phyloP scores from a whole-genome alignment of 2,329 filamentous ascomycete species.

The Aspergillus fischeri region DNA sequence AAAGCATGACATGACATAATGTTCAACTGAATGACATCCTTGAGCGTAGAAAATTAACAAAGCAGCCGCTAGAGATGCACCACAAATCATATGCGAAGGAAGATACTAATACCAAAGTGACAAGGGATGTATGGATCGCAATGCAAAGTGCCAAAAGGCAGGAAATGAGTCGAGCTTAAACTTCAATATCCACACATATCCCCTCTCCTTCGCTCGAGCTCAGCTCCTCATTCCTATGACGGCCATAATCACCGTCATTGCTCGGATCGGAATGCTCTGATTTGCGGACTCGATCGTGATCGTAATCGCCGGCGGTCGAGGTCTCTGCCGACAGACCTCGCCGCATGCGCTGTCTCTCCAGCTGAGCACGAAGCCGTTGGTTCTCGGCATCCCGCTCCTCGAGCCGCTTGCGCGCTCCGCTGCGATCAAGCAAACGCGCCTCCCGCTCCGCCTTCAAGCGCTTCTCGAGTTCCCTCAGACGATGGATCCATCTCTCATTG shows the following conservation, averaged over 20 bases:
- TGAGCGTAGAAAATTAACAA: background rate
- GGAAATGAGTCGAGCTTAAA: constrained; percentile 16
- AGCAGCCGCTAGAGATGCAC: constrained; percentile 2
- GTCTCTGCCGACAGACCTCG: constrained; percentile 25
- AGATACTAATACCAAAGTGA: background rate
- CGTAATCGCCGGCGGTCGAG: constrained; percentile 17
- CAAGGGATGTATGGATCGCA: background rate
- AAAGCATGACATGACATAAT: background rate
- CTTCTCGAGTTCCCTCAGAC: constrained; percentile 81
- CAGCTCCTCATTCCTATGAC: constrained; percentile 25
- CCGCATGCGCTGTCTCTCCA: constrained; percentile 54
- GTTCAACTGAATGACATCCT: background rate
- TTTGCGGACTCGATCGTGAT: constrained; percentile 9
- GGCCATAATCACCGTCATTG: constrained; percentile 10
- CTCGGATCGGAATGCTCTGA: background rate
- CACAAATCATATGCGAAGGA: background rate
- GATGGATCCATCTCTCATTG: constrained; percentile 72
- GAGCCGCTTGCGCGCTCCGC: constrained; percentile 73
- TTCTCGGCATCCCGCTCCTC: constrained; percentile 73
- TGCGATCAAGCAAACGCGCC: constrained; percentile 76
- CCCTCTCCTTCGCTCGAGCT: constrained; percentile 38
- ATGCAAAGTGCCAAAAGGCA: constrained; percentile 12
- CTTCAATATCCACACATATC: constrained; percentile 36
- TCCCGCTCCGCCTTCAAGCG: constrained; percentile 88
- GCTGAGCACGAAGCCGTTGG: constrained; percentile 61